Evolutionary conservation across 257 asterid species (phyloP), one percentile per base, ranked within the genome.

Genomic region (Cinchona pubescens): DNA sequence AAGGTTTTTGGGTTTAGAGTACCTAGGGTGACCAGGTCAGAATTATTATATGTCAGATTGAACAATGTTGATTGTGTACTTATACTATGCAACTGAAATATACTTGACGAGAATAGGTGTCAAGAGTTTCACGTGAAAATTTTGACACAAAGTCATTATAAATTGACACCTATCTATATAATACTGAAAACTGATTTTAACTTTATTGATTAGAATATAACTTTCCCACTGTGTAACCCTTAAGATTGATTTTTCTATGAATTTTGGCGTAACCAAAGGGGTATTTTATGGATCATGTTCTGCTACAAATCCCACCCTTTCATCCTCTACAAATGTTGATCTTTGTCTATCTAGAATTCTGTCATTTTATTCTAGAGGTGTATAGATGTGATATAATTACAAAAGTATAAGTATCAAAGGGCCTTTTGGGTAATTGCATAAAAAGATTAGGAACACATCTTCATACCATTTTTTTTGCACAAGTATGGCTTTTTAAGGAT

Each of bases 401-500:
- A 8, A 16, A 37, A 35, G 37, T 11, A 7, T 64, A 1, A 14
- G 16, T 34, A 69, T 40, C 58, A 34, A 30, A 59, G 45, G 48
- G 65, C 53, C 34, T 25, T 35, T 51, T 30, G 48, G 6, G 32
- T 37, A 10, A 30, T 34, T 63, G n/a, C n/a, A 10, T 3, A n/a
- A 18, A 37, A 72, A 43, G 12, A 46, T 3, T 18, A 48, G 25
- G 15, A 40, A 40, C 43, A 19, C 10, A 13, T 64, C 77, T 5
- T 61, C 29, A 34, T 71, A 43, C 34, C 30, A n/a, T n/a, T n/a
- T n/a, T n/a, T 60, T 74, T 62, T 45, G 62, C 69, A 12, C 59
- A 62, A 61, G 43, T 60, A 32, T 60, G 78, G 72, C 65, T 7
- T 46, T 63, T 75, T n/a, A 64, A 23, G 49, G 67, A 13, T 48